Percentiles rank a stretch among this genome's conserved stretches.
Evolutionary conservation across 139 green algal species (phyloP).

Genomic region (Picochlorum sp.): DNA sequence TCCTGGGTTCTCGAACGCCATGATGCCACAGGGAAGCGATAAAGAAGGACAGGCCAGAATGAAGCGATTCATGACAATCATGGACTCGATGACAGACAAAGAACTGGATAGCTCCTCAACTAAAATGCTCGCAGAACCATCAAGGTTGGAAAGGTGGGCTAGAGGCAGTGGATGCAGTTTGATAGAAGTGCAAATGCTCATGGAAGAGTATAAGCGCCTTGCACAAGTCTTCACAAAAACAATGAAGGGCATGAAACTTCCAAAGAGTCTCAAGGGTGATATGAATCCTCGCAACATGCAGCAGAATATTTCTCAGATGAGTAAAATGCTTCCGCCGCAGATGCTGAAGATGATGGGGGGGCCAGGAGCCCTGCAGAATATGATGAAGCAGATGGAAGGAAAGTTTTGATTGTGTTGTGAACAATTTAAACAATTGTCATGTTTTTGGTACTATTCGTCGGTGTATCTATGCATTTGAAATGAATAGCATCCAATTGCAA

Average conservation of each 20-base stretch:
- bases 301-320: constrained; percentile 63
- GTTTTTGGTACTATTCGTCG: neutral
- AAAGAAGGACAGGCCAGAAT: constrained; percentile 78
- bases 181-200: constrained; percentile 53
- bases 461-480: neutral
- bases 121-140: constrained; percentile 35
- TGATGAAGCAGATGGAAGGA: constrained; percentile 82
- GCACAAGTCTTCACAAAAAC: constrained; percentile 68
- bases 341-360: constrained; percentile 95
- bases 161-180: constrained; percentile 7
- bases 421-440: neutral
- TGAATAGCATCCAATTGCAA: constrained; percentile 3
- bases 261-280: constrained; percentile 65
- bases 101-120: constrained; percentile 54
- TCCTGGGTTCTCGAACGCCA: constrained; percentile 75
- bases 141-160: constrained; percentile 22
- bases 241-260: constrained; percentile 88
- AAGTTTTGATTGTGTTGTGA: constrained; percentile 17
- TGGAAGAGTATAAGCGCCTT: constrained; percentile 91
- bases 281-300: constrained; percentile 74
- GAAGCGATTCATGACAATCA: constrained; percentile 93
- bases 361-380: constrained; percentile 58
- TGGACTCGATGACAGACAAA: constrained; percentile 94
- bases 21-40: constrained; percentile 68
- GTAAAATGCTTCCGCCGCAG: constrained; percentile 74